Conservation (phyloP, 2,329 filamentous ascomycete genomes). For the Orbilia brochopaga region DNA sequence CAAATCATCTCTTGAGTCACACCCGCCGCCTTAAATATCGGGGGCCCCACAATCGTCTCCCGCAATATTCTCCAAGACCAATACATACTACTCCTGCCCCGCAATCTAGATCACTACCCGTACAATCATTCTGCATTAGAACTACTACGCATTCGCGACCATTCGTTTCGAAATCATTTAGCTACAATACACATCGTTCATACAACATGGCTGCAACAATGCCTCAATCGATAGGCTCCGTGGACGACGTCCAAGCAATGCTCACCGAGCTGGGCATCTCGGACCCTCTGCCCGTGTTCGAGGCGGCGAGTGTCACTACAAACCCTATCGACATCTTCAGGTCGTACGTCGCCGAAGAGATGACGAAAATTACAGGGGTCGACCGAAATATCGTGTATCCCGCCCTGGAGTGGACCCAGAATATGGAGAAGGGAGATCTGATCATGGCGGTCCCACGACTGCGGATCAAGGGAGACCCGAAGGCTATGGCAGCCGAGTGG, state of each 20-base stretch:
- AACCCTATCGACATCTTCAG: constrained; percentile 83
- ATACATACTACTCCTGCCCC: constrained; percentile 14
- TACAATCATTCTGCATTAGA: background rate
- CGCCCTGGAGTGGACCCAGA: constrained; percentile 77
- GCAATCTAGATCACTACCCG: background rate
- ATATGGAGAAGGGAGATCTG: constrained; percentile 82
- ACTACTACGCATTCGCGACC: background rate
- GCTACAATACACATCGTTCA: background rate
- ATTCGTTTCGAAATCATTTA: background rate
- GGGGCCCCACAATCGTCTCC: constrained; percentile 3
- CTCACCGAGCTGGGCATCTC: constrained; percentile 54
- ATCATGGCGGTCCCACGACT: constrained; percentile 80
- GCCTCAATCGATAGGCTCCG: constrained; percentile 42
- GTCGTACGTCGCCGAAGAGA: constrained; percentile 72
- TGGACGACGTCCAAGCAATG: constrained; percentile 54
- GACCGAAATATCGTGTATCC: constrained; percentile 74
- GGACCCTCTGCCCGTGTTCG: constrained; percentile 56
- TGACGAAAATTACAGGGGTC: constrained; percentile 73
- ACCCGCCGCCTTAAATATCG: constrained; percentile 13
- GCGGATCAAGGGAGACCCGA: constrained; percentile 74
- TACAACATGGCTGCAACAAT: constrained; percentile 48
- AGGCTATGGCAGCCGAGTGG: constrained; percentile 69
- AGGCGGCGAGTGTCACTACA: constrained; percentile 68
- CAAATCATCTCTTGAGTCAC: constrained; percentile 41
- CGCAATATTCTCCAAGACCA: constrained; percentile 17